Evolutionary conservation across 176 grass and related monocot species (phyloP).

Genomic region (Zoysia pacifica): DNA sequence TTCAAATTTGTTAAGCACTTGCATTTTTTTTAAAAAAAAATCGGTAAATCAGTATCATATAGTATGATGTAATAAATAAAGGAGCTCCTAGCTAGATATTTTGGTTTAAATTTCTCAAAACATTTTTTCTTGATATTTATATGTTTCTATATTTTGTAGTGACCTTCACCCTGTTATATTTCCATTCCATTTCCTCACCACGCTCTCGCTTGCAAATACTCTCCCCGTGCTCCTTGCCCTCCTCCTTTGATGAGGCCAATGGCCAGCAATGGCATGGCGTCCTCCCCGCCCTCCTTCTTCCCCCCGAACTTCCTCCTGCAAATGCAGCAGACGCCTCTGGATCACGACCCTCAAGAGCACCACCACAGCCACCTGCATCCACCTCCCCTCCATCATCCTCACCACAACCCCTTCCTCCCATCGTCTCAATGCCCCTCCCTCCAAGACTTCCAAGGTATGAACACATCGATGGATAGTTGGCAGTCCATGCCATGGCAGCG

Average conservation of each 20-base stretch:
- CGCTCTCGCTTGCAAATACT: conserved; percentile 40
- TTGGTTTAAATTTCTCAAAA: not conserved
- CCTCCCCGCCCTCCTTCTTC: conserved; percentile 78
- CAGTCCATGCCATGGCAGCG: not conserved
- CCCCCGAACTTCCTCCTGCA: conserved; percentile 88
- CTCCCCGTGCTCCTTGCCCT: conserved; percentile 37
- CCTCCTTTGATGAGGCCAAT: conserved; percentile 56
- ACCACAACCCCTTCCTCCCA: conserved; percentile 58
- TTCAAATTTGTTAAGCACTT: not conserved
- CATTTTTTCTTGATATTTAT: not conserved
- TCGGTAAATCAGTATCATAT: too few species aligned
- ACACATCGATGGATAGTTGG: not conserved
- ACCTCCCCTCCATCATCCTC: conserved; percentile 33
- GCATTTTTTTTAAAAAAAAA: not conserved
- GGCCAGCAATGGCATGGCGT: conserved; percentile 85
- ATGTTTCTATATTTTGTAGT: not conserved
- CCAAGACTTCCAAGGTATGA: conserved; percentile 66
- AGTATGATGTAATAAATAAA: too few species aligned
- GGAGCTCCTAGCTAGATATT: not conserved
- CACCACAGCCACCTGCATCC: conserved; percentile 38
- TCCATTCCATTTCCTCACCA: conserved; percentile 43
- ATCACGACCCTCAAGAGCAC: conserved; percentile 61
- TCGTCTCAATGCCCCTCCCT: conserved; percentile 64
- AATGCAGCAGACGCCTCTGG: conserved; percentile 55
- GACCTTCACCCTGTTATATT: conserved; percentile 40